Conservation (phyloP, 805 yeast species). For the Jamesozyma hellenica region DNA sequence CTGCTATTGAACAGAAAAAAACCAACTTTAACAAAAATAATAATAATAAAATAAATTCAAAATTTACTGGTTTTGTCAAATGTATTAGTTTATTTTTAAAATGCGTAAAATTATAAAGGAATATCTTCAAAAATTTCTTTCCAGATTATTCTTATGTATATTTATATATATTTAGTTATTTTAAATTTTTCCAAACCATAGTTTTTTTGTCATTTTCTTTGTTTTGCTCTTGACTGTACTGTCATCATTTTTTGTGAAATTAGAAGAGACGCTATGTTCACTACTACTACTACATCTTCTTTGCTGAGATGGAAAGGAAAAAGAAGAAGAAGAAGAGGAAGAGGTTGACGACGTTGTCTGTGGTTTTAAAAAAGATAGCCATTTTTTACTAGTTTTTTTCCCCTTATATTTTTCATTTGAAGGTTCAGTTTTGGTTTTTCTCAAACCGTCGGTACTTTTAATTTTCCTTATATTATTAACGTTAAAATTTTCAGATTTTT, state of each 20-base stretch:
- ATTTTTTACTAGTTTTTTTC: conserved; percentile 9
- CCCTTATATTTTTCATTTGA: conserved; percentile 8
- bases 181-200: conserved; percentile 7
- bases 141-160: too few species aligned
- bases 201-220: conserved; percentile 8
- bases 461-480: conserved; percentile 13
- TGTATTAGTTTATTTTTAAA: too few species aligned
- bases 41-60: too few species aligned
- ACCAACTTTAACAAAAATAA: too few species aligned
- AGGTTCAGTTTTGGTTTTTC: conserved; percentile 11
- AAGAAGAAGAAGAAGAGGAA: too few species aligned
- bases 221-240: conserved; percentile 11
- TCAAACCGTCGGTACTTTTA: conserved; percentile 15
- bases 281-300: conserved; percentile 5
- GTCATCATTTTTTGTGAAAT: conserved; percentile 6
- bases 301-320: too few species aligned
- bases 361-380: conserved; percentile 12
- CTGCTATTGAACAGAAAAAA: too few species aligned
- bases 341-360: neutral
- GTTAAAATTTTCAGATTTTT: conserved; percentile 2
- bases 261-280: conserved; percentile 7
- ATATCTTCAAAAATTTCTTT: too few species aligned
- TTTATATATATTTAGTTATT: neutral
- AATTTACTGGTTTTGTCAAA: too few species aligned
- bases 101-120: too few species aligned